Conservation (phyloP, 129 eudicot genomes). For the Rutidosis leptorrhynchoides region DNA sequence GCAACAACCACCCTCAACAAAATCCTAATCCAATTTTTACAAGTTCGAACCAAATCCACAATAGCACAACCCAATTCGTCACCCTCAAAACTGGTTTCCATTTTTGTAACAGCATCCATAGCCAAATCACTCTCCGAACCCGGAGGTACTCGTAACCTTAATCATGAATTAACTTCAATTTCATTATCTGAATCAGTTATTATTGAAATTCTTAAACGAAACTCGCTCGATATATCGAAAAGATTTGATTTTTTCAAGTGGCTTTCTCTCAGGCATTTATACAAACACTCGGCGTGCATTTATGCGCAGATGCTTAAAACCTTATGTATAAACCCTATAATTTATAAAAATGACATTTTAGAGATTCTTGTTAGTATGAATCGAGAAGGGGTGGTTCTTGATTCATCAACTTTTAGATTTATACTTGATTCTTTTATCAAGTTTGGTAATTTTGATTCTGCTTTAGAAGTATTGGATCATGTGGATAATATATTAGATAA, state of each 20-base stretch:
- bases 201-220: conserved; percentile 51
- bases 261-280: conserved; percentile 56
- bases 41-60: conserved; percentile 9
- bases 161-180: conserved; percentile 27
- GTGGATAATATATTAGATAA: conserved; percentile 38
- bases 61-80: conserved; percentile 10
- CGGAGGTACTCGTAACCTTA: conserved; percentile 58
- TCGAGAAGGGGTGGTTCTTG: conserved; percentile 54
- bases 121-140: conserved; percentile 61
- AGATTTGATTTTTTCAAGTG: conserved; percentile 70
- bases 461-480: conserved; percentile 55
- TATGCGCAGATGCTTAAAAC: conserved; percentile 59
- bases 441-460: conserved; percentile 54
- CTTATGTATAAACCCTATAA: conserved; percentile 37
- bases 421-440: conserved; percentile 65
- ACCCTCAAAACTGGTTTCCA: conserved; percentile 34
- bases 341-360: conserved; percentile 36
- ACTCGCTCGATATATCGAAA: conserved; percentile 48
- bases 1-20: not conserved
- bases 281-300: conserved; percentile 60
- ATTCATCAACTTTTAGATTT: conserved; percentile 52
- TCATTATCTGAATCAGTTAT: conserved; percentile 57
- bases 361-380: conserved; percentile 51
- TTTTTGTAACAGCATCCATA: conserved; percentile 57
- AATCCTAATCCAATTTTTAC: not conserved